Percentiles rank a stretch among this genome's conserved stretches.
phyloP scores from a whole-genome alignment of 441 rosid genomes.

The Pelargonium fulgidum region DNA sequence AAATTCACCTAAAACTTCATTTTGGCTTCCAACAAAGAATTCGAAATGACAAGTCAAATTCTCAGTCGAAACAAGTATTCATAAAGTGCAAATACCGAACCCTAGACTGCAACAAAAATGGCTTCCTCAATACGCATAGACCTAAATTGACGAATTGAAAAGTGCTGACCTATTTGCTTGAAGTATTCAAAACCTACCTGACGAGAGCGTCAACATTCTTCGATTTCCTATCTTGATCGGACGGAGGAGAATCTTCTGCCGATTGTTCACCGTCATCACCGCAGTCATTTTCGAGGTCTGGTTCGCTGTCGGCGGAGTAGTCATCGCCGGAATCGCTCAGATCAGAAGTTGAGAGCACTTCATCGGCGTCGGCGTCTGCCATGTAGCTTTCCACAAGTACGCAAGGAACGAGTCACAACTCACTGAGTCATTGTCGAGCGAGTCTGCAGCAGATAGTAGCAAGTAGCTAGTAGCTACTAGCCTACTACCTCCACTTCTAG shows the following conservation, averaged over 20 bases:
- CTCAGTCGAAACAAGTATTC: not conserved
- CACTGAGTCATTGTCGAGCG: slow-evolving; percentile 6
- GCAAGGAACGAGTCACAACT: slow-evolving; percentile 1
- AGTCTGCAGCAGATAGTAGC: not conserved
- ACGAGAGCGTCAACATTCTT: slow-evolving; percentile 78
- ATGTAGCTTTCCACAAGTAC: not conserved
- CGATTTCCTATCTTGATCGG: slow-evolving; percentile 61
- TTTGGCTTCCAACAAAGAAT: not conserved
- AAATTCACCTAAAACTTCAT: not conserved
- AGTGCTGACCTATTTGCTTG: not conserved
- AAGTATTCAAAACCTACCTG: slow-evolving; percentile 36
- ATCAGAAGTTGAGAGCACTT: slow-evolving; percentile 32
- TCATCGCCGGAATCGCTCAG: slow-evolving; percentile 35
- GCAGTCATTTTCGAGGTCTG: slow-evolving; percentile 29
- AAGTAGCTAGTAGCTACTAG: no score
- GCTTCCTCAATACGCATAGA: not conserved
- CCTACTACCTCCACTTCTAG: no score
- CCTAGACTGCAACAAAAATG: slow-evolving; percentile 2
- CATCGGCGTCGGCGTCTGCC: slow-evolving; percentile 17
- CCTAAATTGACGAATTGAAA: not conserved
- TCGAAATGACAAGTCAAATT: not conserved
- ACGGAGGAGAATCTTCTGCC: slow-evolving; percentile 30
- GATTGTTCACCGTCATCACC: slow-evolving; percentile 27
- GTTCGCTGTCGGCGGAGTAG: slow-evolving; percentile 29
- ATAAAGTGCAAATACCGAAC: not conserved